Conservation (phyloP, 768 basidiomycete species). For the Pleurotus eryngii region DNA sequence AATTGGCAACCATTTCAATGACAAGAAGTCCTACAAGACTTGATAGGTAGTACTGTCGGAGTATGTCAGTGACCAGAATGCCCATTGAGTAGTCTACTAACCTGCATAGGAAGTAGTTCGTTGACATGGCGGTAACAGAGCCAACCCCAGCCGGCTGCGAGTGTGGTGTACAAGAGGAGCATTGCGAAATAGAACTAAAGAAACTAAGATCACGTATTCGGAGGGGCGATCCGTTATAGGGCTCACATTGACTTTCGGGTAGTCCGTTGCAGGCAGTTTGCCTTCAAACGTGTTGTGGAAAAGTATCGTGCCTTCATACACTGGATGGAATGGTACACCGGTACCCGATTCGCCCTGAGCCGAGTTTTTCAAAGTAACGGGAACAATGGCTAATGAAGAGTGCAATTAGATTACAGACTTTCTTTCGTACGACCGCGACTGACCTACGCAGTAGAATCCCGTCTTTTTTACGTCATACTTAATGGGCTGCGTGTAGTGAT, state of each 20-base stretch:
- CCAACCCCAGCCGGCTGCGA: conserved; percentile 78
- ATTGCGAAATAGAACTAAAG: conserved; percentile 82
- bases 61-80: neutral
- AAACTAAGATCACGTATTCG: conserved; percentile 2
- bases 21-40: conserved; percentile 82
- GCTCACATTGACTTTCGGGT: conserved; percentile 92
- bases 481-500: conserved; percentile 67
- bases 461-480: conserved; percentile 81
- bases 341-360: conserved; percentile 34
- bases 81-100: conserved; percentile 25
- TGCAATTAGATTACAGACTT: neutral
- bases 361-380: conserved; percentile 68
- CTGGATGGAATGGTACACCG: conserved; percentile 65
- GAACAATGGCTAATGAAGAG: conserved; percentile 64
- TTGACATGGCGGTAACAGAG: conserved; percentile 77
- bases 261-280: conserved; percentile 86
- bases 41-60: conserved; percentile 80
- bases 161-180: conserved; percentile 70
- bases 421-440: conserved; percentile 27
- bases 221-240: neutral
- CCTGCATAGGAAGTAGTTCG: conserved; percentile 88
- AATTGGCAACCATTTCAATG: conserved; percentile 92
- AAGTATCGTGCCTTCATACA: conserved; percentile 73
- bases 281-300: conserved; percentile 91
- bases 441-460: conserved; percentile 95